Conservation (phyloP, 768 basidiomycete species). For the Galerina sulciceps region DNA sequence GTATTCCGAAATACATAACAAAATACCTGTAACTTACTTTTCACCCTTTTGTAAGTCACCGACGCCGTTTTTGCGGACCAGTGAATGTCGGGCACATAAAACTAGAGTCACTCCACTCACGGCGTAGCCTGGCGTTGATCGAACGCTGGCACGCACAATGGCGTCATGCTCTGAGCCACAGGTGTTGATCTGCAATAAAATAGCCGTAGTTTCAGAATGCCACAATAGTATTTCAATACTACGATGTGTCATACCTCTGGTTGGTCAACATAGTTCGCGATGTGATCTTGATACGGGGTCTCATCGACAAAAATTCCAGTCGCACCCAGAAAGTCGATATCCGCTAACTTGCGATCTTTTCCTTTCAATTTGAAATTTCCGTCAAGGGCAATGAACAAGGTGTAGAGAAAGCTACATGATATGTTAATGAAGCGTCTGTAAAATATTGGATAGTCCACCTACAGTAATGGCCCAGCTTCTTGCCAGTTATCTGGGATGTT, state of each 20-base stretch:
- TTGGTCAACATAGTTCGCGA: conserved; percentile 12
- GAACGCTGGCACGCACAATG: conserved; percentile 9
- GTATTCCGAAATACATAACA: neutral
- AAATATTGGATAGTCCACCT: neutral
- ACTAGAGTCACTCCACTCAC: conserved; percentile 8
- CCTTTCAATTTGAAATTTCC: conserved; percentile 28
- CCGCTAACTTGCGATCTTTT: conserved; percentile 16
- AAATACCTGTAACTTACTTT: conserved; percentile 9
- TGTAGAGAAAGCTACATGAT: conserved; percentile 18
- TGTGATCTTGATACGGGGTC: conserved; percentile 5
- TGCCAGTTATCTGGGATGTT: conserved; percentile 20
- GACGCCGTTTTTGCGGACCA: conserved; percentile 18
- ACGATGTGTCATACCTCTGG: conserved; percentile 9
- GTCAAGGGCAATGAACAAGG: conserved; percentile 16
- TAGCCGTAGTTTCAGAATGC: neutral
- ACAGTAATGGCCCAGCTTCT: neutral
- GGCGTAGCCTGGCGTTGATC: conserved; percentile 8
- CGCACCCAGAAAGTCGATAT: conserved; percentile 19
- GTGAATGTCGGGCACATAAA: conserved; percentile 20
- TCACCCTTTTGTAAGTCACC: conserved; percentile 28
- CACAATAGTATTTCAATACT: no score
- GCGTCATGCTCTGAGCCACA: conserved; percentile 18
- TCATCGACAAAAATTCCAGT: conserved; percentile 13
- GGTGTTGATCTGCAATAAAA: conserved; percentile 9
- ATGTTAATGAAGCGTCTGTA: neutral